phyloP scores from a whole-genome alignment of 2,329 filamentous ascomycete genomes.

The Monosporascus sp. region DNA sequence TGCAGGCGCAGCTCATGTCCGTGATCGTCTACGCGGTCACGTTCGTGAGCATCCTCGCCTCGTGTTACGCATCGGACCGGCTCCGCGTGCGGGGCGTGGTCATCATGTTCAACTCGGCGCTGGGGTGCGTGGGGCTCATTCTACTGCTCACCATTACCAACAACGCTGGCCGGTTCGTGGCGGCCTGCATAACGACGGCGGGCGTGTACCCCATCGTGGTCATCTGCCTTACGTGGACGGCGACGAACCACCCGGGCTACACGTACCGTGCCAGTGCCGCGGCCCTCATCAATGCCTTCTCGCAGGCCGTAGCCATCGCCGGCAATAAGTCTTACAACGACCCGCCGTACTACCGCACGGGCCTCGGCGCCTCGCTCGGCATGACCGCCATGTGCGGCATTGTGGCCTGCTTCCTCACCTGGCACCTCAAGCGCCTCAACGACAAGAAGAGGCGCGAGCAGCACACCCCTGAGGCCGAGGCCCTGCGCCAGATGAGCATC shows the following conservation, averaged over 20 bases:
- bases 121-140: conserved; percentile 13
- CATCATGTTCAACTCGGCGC: conserved; percentile 6
- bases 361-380: conserved; percentile 1
- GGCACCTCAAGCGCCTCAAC: conserved; percentile 2
- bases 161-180: conserved; percentile 14
- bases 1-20: conserved; percentile 18
- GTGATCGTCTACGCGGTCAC: conserved; percentile 19
- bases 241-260: conserved; percentile 21
- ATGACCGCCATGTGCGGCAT: conserved; percentile 5
- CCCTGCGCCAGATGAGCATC: not conserved
- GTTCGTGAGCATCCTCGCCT: conserved; percentile 17
- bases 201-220: conserved; percentile 16
- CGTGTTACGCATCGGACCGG: conserved; percentile 15
- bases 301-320: conserved; percentile 8
- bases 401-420: not conserved
- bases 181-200: conserved; percentile 17
- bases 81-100: conserved; percentile 14
- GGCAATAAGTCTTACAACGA: conserved; percentile 4
- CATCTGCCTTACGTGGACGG: conserved; percentile 16
- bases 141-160: conserved; percentile 14
- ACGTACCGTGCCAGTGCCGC: conserved; percentile 9
- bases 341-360: conserved; percentile 6
- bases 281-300: conserved; percentile 4
- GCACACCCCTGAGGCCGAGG: not conserved
- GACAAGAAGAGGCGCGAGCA: conserved; percentile 3